Evolutionary conservation across 2,329 filamentous ascomycete genomes (phyloP), one percentile per base, ranked within the genome.

Genomic region (Botryosphaeria dothidea): DNA sequence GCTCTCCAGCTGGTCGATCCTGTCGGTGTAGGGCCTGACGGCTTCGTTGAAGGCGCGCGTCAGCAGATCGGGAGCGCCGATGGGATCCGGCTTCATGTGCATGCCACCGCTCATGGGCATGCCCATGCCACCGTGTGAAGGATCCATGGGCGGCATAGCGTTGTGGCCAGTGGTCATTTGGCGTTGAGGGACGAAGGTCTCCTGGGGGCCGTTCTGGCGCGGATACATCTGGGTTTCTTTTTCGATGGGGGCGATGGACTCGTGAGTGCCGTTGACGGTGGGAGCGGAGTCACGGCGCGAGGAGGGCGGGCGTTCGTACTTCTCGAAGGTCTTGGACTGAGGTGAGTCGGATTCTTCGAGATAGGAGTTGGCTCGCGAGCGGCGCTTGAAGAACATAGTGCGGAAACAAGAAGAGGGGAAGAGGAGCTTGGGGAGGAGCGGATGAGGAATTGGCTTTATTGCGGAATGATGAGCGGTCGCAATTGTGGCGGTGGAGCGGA

Each of bases 41-140:
- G 83, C 82, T 71, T 83, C 81, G 70, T 84, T 84, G 79, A 85
- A 85, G 62, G 83, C 83, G 62, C 80, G 79, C 27, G 81, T 77
- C 25, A 85, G 75, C 51, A 84, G 78, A 70, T 85, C 83, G 13
- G 83, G 83, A 13, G 45, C 58, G 46, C 58, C 58, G 7, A 60
- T 31, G 21, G 80, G 75, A 70, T 82, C 81, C 3, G 72, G 46
- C 69, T 75, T 74, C 45, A 63, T 66, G 57, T 57, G 63, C 66
- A 65, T 68, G 51, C 51, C 51, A 19, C n/a, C 62, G 49, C 38
- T 48, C 46, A 51, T 52, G 54, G 52, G 41, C 43, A 58, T 49
- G n/a, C 57, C 57, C 64, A 65, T 65, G 19, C 27, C 62, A 7
- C 70, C 68, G 38, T 73, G 70, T 58, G 66, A 69, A 6, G 71